These are phyloP conservation scores for Mucor mucedo DNA, from an alignment of 371 early-diverging fungal species.

Conservation along the genomic window DNA sequence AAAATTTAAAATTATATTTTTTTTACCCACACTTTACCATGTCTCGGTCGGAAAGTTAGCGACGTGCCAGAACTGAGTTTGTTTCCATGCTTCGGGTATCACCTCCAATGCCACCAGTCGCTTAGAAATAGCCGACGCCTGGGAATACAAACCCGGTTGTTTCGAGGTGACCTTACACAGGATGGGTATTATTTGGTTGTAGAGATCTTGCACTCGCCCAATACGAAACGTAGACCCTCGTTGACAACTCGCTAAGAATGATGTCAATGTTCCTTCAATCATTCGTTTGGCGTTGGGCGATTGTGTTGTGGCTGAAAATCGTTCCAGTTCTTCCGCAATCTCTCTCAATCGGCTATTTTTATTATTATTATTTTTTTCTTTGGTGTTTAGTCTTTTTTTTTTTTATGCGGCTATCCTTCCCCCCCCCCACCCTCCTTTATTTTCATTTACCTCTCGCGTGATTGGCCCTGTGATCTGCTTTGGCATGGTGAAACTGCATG, in stretches of 20 bases:
- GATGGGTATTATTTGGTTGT: constrained; percentile 39
- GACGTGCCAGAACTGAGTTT: constrained; percentile 72
- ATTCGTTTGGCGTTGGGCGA: background rate
- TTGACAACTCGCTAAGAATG: constrained; percentile 33
- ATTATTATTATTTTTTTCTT: too few species aligned
- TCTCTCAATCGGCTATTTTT: constrained; percentile 21
- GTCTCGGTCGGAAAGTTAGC: constrained; percentile 58
- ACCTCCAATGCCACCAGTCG: constrained; percentile 60
- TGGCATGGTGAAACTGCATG: constrained; percentile 48
- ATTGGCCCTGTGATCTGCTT: constrained; percentile 31
- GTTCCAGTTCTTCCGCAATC: constrained; percentile 18
- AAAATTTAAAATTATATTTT: too few species aligned
- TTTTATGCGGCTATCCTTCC: too few species aligned
- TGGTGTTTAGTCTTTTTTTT: too few species aligned
- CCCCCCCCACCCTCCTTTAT: too few species aligned
- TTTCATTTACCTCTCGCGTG: constrained; percentile 33
- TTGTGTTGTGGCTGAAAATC: constrained; percentile 12
- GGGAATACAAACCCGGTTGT: constrained; percentile 19
- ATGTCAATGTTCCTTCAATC: constrained; percentile 5
- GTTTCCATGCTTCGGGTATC: constrained; percentile 71
- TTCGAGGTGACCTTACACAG: constrained; percentile 22
- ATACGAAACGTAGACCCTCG: constrained; percentile 35
- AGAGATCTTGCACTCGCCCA: constrained; percentile 43
- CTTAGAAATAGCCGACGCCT: constrained; percentile 40
- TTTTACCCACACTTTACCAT: constrained; percentile 47